Conservation (phyloP, 2,329 filamentous ascomycete species). For the Scedosporium dehoogii region DNA sequence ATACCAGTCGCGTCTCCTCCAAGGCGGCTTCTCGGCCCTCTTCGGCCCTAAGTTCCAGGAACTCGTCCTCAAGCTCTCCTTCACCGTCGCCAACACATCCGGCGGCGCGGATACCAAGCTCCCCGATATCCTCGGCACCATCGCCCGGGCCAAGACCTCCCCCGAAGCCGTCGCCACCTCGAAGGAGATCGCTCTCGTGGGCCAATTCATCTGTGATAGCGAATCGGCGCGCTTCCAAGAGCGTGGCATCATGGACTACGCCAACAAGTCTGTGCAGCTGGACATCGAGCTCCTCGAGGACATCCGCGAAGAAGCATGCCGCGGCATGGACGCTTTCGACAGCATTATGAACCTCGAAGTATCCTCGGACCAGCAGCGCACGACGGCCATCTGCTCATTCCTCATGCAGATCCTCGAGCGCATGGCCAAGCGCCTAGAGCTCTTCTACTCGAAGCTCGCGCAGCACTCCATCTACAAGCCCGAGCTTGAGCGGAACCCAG, state of each 20-base stretch:
- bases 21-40: constrained; percentile 38
- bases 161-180: constrained; percentile 33
- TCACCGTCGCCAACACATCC: constrained; percentile 32
- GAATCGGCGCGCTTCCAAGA: constrained; percentile 39
- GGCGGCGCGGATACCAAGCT: constrained; percentile 27
- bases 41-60: constrained; percentile 43
- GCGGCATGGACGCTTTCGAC: constrained; percentile 45
- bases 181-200: constrained; percentile 38
- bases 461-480: constrained; percentile 39
- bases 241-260: constrained; percentile 40
- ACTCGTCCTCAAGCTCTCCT: constrained; percentile 41
- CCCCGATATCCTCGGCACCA: constrained; percentile 15
- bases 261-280: constrained; percentile 34
- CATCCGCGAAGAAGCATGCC: constrained; percentile 40
- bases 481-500: constrained; percentile 41
- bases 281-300: constrained; percentile 44
- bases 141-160: constrained; percentile 24
- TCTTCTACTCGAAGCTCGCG: constrained; percentile 41
- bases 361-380: constrained; percentile 24
- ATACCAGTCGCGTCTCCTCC: constrained; percentile 40
- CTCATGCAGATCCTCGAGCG: constrained; percentile 41
- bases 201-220: constrained; percentile 36
- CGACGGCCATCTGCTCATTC: constrained; percentile 32
- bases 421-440: constrained; percentile 39
- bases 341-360: constrained; percentile 31